Conservation (phyloP, 1,139 yeast genomes). For the Meyerozyma sp. region DNA sequence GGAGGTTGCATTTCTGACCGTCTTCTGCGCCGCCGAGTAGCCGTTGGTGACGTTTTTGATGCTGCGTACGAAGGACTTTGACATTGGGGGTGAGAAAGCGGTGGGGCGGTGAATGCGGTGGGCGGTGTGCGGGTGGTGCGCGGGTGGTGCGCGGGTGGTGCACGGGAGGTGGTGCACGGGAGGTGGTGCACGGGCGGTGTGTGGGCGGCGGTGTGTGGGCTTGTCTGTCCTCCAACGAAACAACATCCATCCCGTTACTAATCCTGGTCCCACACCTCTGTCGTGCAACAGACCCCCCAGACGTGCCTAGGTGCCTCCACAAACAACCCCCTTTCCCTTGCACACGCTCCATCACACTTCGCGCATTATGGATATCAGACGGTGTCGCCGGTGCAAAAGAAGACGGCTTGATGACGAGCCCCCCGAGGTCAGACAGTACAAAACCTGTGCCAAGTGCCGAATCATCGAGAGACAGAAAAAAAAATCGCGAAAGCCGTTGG, state of each 20-base stretch:
- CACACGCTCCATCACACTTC: not conserved
- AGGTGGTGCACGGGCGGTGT: not conserved
- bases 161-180: no score
- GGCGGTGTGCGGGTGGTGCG: not conserved
- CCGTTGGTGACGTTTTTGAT: slow-evolving; percentile 94
- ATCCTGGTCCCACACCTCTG: no score
- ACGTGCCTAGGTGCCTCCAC: not conserved
- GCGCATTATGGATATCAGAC: slow-evolving; percentile 15
- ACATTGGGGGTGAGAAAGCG: slow-evolving; percentile 33
- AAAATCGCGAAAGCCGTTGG: slow-evolving; percentile 42
- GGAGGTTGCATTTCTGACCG: slow-evolving; percentile 91
- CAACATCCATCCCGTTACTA: no score
- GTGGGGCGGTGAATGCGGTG: not conserved
- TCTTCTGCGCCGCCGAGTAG: slow-evolving; percentile 77
- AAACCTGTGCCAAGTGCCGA: slow-evolving; percentile 57
- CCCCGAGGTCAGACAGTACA: slow-evolving; percentile 53
- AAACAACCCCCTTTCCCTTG: not conserved
- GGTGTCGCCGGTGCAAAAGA: slow-evolving; percentile 58
- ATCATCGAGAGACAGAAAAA: slow-evolving; percentile 49
- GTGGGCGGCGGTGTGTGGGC: not conserved
- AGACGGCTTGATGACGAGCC: slow-evolving; percentile 56
- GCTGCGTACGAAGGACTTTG: slow-evolving; percentile 75
- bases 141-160: not conserved
- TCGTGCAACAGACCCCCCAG: not conserved
- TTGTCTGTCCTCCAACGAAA: not conserved